Conservation (phyloP, 768 basidiomycete genomes). For the Leccinum boreale region DNA sequence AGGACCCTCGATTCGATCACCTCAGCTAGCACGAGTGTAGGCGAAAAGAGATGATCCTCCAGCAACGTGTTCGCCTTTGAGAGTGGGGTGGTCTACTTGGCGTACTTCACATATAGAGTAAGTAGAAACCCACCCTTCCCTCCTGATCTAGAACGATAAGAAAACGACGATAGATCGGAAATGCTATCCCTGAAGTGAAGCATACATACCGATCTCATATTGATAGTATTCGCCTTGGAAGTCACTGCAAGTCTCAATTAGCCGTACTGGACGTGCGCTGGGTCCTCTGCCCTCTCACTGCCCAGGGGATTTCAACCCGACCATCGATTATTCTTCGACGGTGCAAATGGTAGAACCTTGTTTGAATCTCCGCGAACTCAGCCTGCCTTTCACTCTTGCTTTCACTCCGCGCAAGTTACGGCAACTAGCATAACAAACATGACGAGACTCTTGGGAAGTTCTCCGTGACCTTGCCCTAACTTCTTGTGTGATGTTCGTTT, state of each 20-base stretch:
- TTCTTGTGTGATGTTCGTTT: neutral
- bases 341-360: neutral
- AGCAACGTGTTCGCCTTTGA: constrained; percentile 64
- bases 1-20: constrained; percentile 57
- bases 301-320: constrained; percentile 40
- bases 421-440: neutral
- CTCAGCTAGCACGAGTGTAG: constrained; percentile 63
- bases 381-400: neutral
- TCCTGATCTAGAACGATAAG: constrained; percentile 35
- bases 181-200: constrained; percentile 1
- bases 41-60: constrained; percentile 73
- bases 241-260: constrained; percentile 52
- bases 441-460: neutral
- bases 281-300: constrained; percentile 40
- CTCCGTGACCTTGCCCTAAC: neutral
- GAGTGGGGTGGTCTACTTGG: neutral
- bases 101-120: constrained; percentile 3
- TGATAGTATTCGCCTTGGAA: constrained; percentile 44
- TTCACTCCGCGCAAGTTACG: constrained; percentile 13
- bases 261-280: constrained; percentile 49
- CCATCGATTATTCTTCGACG: no score
- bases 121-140: constrained; percentile 48
- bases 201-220: neutral
- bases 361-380: constrained; percentile 27
- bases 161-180: neutral